Evolutionary conservation across 1,284 basidiomycete species (phyloP), one percentile per base, ranked within the genome.

Genomic region (Neotropicomus parvogracilis): DNA sequence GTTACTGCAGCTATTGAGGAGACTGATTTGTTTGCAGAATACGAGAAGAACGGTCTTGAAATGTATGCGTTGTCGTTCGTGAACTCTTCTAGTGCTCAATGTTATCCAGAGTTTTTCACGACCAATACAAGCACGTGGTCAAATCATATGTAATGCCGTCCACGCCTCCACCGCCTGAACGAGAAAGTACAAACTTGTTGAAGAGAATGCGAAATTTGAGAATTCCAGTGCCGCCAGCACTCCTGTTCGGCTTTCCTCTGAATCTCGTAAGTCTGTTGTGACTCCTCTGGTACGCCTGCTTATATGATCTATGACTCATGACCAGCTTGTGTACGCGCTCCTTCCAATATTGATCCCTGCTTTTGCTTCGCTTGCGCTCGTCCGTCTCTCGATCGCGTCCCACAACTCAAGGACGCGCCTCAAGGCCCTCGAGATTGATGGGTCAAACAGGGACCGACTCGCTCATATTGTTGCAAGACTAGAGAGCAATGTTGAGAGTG

Each of bases 1-100:
- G 71, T 86, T 8, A 88, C 88, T 2, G 80, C 88, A 3, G 80
- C 83, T 6, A 87, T 92, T 37, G 85, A 88, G 50, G 62, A 72
- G 0, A 64, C 75, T 50, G 88, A 95, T 64, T 78, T 81, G 0
- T 92, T 92, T 63, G 69, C 71, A 10, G 73, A 81, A 17, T 74
- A 81, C 56, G 65, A 72, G 20, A 70, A 68, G 1, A 84, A 74
- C 50, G 85, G 83, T 1, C 65, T 92, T 10, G 60, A 80, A 54
- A 70, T 91, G 83, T 87, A 69, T 27, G 79, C 63, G 0, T 46
- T 24, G 9, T 21, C 19, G 9, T 44, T 50, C 34, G 35, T 49
- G 20, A 19, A 20, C 33, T 32, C 46, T 45, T 13, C 48, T 27
- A 12, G 17, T 27, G 6, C 49, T 64, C 27, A 59, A 6, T 38